These are phyloP conservation scores for Capronia epimyces DNA, from an alignment of 2,329 filamentous ascomycete species.

Conservation along the genomic window DNA sequence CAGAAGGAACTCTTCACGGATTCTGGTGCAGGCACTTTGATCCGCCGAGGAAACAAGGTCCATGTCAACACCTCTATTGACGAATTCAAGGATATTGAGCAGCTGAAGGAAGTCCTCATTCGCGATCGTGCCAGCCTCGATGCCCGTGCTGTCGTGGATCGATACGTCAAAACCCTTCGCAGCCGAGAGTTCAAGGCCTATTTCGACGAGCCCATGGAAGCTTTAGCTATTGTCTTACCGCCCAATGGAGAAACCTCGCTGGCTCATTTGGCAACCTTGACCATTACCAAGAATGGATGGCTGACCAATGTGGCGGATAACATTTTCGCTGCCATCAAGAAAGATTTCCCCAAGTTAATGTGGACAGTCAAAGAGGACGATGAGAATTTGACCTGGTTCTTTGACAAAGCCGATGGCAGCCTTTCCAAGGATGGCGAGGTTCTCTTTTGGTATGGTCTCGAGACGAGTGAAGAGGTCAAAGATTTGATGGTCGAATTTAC, in stretches of 20 bases:
- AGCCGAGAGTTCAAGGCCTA: constrained; percentile 82
- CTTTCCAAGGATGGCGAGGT: constrained; percentile 79
- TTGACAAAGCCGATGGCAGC: constrained; percentile 92
- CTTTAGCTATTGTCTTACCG: constrained; percentile 80
- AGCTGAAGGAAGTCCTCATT: constrained; percentile 75
- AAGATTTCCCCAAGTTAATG: constrained; percentile 82
- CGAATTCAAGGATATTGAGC: constrained; percentile 69
- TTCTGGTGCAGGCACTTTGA: constrained; percentile 87
- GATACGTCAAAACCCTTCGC: constrained; percentile 74
- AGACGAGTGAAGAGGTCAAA: constrained; percentile 73
- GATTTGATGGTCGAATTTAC: constrained; percentile 81
- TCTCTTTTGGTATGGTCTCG: constrained; percentile 92
- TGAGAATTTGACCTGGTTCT: constrained; percentile 97
- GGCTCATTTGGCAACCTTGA: constrained; percentile 82
- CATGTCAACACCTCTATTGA: constrained; percentile 64
- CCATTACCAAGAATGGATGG: constrained; percentile 91
- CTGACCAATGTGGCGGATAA: constrained; percentile 92
- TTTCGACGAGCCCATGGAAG: constrained; percentile 90
- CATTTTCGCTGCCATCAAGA: constrained; percentile 87
- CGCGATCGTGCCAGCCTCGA: constrained; percentile 77
- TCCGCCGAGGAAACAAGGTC: constrained; percentile 86
- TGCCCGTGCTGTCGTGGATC: constrained; percentile 75
- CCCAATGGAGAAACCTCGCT: constrained; percentile 58
- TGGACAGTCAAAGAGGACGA: constrained; percentile 97
- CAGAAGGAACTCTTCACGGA: constrained; percentile 97